A percentile compares a stretch with the other conserved stretches of the same genome.
Conservation (phyloP, 495 filamentous ascomycete genomes). For the Neurospora sp. region DNA sequence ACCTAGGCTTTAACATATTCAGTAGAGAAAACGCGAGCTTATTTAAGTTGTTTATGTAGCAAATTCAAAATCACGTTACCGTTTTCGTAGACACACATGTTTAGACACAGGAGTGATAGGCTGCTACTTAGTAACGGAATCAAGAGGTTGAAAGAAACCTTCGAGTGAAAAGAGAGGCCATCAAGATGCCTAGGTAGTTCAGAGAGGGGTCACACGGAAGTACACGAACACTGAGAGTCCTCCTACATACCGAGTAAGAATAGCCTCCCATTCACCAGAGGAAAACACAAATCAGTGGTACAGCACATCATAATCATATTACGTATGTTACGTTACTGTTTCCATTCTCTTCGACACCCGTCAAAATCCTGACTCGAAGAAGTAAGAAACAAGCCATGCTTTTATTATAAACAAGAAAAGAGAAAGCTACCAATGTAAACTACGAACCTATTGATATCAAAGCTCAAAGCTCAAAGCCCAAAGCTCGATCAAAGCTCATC, state of each 20-base stretch:
- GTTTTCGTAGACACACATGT: neutral
- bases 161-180: too few relatives aligned
- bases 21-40: too few relatives aligned
- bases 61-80: neutral
- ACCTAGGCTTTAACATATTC: too few relatives aligned
- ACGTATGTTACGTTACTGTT: too few relatives aligned
- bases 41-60: too few relatives aligned
- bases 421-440: neutral
- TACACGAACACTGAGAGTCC: too few relatives aligned
- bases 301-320: too few relatives aligned
- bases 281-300: neutral
- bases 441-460: neutral
- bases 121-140: neutral
- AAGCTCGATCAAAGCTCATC: slow-evolving; percentile 40
- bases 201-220: too few relatives aligned
- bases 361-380: neutral
- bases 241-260: too few relatives aligned
- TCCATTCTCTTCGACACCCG: too few relatives aligned
- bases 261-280: neutral
- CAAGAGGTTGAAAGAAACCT: too few relatives aligned
- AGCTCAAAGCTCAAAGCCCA: slow-evolving; percentile 25
- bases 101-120: neutral
- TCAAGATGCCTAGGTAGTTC: too few relatives aligned
- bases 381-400: neutral
- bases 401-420: slow-evolving; percentile 1